Base-by-base conservation (phyloP, 192 early-diverging fungal genomes). In the Coemansia guatemalensis region DNA sequence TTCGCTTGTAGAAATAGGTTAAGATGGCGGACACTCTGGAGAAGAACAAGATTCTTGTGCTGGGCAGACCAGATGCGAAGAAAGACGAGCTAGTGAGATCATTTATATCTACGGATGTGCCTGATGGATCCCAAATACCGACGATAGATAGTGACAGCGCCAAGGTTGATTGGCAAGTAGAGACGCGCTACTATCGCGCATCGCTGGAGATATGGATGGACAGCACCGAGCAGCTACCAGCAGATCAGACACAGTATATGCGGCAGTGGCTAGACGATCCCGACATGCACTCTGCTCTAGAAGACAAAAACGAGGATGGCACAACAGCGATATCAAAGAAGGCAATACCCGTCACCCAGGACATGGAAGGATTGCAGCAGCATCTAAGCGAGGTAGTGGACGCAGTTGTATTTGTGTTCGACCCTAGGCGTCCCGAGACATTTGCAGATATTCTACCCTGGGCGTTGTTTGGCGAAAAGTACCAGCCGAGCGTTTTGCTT, bases 21-120 rank as follows among this genome's bases (percentile, higher is more conserved):
- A 24, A 57, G 8, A 52, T 22, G n/a, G 60, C 62, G 60, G 56
- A 68, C 14, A 8, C 18, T n/a, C 8, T 48, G 29, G 64, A 32
- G 21, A 80, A 68, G 59, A 74, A 80, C 72, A 74, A 71, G 64
- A 74, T 80, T 0, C 39, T 80, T 24, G 77, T 80, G 48, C 58
- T 80, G 5, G 72, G 77, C 1, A 64, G 77, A 5, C 29, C 72
- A 3, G 53, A 63, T 2, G 41, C 68, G 4, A 53, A 71, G 48
- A 74, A 68, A 23, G 51, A 24, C 1, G 48, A 24, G 25, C 58
- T 80, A 21, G 62, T 80, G 5, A 47, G 47, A 47, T 54, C 58
- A 6, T 47, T 80, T 23, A 49, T 69, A 7, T 57, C 65, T 17
- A 54, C 33, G 25, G 21, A 21, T 14, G 24, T 48, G 26, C 29